Percentiles rank a stretch among this genome's conserved stretches.
Conservation (phyloP, 2,329 filamentous ascomycete species). For the Epichloe uncinata region DNA sequence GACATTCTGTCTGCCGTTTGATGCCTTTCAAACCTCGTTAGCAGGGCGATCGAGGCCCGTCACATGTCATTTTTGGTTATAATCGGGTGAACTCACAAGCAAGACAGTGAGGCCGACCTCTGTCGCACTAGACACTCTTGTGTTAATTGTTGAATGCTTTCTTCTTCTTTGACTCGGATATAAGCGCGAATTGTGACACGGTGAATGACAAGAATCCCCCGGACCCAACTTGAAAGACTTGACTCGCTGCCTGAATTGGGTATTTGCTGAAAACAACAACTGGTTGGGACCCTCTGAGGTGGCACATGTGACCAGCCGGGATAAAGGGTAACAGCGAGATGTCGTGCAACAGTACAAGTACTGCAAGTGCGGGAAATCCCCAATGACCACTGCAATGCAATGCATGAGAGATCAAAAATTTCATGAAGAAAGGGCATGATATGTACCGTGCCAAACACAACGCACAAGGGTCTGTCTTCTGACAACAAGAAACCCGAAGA, state of each 20-base stretch:
- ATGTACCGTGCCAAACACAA: too few species aligned
- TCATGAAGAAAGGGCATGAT: neutral
- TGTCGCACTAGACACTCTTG: constrained; percentile 46
- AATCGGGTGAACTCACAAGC: constrained; percentile 36
- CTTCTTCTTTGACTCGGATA: too few species aligned
- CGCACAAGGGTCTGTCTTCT: too few species aligned
- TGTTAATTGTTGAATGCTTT: neutral
- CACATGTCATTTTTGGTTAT: neutral
- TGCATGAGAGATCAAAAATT: neutral
- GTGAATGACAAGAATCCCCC: neutral
- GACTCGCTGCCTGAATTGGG: neutral
- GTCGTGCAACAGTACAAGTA: constrained; percentile 3
- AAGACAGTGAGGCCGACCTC: constrained; percentile 55
- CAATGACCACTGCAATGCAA: neutral
- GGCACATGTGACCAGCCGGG: neutral
- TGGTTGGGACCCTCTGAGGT: neutral
- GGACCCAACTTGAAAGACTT: neutral
- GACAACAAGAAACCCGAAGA: neutral
- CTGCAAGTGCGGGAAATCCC: neutral
- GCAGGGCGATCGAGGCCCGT: neutral
- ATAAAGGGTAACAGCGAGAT: neutral
- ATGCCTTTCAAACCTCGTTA: constrained; percentile 39
- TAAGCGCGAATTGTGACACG: neutral
- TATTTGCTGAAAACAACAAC: neutral
- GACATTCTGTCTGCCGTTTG: constrained; percentile 63